Evolutionary conservation across 371 early-diverging fungal species (phyloP).

Genomic region (Actinomucor elegans): DNA sequence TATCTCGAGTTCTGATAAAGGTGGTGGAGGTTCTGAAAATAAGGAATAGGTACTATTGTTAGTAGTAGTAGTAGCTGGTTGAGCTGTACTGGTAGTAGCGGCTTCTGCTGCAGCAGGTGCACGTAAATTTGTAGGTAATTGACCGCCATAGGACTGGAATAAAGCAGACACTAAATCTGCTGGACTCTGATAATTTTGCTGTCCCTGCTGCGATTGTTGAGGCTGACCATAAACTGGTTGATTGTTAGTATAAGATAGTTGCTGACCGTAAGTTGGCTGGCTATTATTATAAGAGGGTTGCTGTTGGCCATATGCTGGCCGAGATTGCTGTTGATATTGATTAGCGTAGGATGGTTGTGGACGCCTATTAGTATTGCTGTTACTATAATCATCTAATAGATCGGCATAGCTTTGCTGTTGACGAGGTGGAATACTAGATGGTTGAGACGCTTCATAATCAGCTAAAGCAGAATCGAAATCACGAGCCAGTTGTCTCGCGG

Average conservation of each 20-base stretch:
- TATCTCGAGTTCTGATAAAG: conserved; percentile 1
- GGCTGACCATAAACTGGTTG: background rate
- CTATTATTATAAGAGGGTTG: background rate
- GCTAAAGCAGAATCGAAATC: conserved; percentile 28
- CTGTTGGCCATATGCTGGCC: background rate
- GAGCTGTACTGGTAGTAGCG: background rate
- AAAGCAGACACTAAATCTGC: conserved; percentile 9
- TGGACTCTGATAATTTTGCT: background rate
- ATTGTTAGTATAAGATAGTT: too few relatives aligned
- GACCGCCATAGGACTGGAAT: conserved; percentile 6
- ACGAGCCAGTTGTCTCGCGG: background rate
- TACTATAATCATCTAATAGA: conserved; percentile 2
- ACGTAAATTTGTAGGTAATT: conserved; percentile 6
- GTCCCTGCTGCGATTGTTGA: background rate
- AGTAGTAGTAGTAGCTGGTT: background rate
- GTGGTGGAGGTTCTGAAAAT: conserved; percentile 1
- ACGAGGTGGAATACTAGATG: conserved; percentile 13
- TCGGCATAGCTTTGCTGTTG: conserved; percentile 39
- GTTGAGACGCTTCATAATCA: conserved; percentile 16
- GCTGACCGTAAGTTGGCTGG: too few relatives aligned
- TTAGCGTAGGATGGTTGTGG: too few relatives aligned
- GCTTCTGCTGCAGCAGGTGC: background rate
- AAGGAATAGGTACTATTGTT: background rate
- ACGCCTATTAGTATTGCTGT: too few relatives aligned
- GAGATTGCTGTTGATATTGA: too few relatives aligned